These are phyloP conservation scores for Oryza glumipatula DNA, from an alignment of 176 grass and related monocot species.

Conservation along the genomic window DNA sequence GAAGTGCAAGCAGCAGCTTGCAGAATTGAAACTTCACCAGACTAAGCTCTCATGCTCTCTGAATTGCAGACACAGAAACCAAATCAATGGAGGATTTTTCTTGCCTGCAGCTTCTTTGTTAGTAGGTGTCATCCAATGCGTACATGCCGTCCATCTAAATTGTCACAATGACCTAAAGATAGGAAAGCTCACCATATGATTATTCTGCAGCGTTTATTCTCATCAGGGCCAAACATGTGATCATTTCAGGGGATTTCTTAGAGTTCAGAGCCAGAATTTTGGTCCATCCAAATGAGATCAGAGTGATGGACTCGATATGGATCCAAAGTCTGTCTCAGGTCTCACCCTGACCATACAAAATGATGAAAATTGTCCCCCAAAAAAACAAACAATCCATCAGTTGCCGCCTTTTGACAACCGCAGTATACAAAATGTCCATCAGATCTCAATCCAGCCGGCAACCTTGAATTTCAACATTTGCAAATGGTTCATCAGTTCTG, in stretches of 20 bases:
- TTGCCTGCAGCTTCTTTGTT: no score
- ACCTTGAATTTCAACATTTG: neutral
- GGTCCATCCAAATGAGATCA: neutral
- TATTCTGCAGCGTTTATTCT: neutral
- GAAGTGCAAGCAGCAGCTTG: no score
- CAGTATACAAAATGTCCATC: neutral
- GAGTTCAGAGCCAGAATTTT: neutral
- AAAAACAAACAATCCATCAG: neutral
- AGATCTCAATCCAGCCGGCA: neutral
- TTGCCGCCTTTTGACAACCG: neutral
- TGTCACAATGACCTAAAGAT: neutral
- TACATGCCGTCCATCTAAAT: no score
- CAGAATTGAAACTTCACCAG: no score
- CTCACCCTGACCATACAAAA: neutral
- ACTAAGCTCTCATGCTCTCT: no score
- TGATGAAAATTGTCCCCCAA: neutral
- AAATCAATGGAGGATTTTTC: no score
- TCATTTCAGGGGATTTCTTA: neutral
- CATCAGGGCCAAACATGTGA: no score
- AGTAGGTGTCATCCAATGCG: no score
- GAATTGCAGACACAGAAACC: no score
- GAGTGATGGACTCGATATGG: neutral
- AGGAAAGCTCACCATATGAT: neutral
- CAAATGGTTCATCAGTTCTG: neutral
- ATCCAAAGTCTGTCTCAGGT: no score